Base-by-base conservation (phyloP, 2,329 filamentous ascomycete genomes). In the Nothophoma quercina region DNA sequence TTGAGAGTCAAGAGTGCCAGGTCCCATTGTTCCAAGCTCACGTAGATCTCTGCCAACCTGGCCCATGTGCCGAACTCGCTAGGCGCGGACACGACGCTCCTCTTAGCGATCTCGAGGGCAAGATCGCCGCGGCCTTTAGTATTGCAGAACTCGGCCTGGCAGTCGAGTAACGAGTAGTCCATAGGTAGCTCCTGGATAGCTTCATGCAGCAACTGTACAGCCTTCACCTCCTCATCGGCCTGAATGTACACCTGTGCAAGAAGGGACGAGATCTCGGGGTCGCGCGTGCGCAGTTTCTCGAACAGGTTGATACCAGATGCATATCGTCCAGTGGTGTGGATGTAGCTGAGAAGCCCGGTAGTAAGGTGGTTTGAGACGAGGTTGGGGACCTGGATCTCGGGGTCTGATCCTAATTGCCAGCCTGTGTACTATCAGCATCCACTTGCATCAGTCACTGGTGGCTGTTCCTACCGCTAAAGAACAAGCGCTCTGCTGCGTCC, bases 21-120 rank as follows among this genome's bases (percentile, higher is more conserved):
- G 70, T 98, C 95, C 92, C 95, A 99, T 70, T 96, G 91, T 72
- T 99, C 95, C 77, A 96, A 85, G 41, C 88, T 85, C 48, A 98
- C 90, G 65, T 99, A 99, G 25, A 98, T 89, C 71, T 98, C 91
- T 2, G 93, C 93, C 58, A 99, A 77, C 51, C 93, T 84, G 51
- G 95, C 93, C 95, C 95, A 99, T 0, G 95, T 98, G 46, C 91
- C 90, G 69, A 99, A 99, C 73, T 99, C 95, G 73, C 92, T 97
- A 0, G 95, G 95, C 0, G 95, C 95, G 21, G 93, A 93, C 46
- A 97, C 90, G 10, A 96, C 96, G 65, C 91, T 93, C 56, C 93
- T 88, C 75, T 98, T 96, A 5, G 95, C 95, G 66, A 95, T 96
- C 58, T 93, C 92, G 26, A 97, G 80, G 0, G 95, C 93, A 81